Evolutionary conservation across 805 yeast genomes (phyloP), one percentile per base, ranked within the genome.

Genomic region (Danielozyma ontarioensis): DNA sequence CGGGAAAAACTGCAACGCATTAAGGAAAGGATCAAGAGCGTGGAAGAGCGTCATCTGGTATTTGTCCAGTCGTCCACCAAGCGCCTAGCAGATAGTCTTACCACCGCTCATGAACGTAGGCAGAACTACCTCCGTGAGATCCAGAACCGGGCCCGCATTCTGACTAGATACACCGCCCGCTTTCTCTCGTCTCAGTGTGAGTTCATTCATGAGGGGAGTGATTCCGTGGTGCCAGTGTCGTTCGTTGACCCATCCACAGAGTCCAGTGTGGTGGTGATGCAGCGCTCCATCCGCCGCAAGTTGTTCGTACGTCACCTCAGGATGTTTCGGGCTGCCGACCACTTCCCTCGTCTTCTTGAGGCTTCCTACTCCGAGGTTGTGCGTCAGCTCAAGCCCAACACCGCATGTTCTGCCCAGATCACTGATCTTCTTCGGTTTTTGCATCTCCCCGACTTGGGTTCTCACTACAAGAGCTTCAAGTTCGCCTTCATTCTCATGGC

Each of bases 401-500:
- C 22, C 8, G 8, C 22, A 10, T 10, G 6, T 10, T 10, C 10
- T 6, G 22, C 6, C 22, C 6, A 6, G 22, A 6, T 19, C 22
- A 10, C 6, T 19, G 22, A 6, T 19, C 8, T 19, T 10, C 10
- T 19, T 19, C 8, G 10, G 8, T 10, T 6, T 19, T 19, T 19
- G 22, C 22, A 19, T 6, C 22, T 19, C 6, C 22, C 22, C n/a
- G n/a, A n/a, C n/a, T n/a, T n/a, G 22, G 22, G 22, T 6, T 19
- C 22, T 10, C 22, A 10, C 8, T 10, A 10, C 22, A 19, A 6
- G 22, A n/a, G n/a, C n/a, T 19, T 19, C 22, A 19, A 19, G 22
- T 19, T 19, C 26, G 41, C 51, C 3, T 45, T 53, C 28, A 39
- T 48, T 2, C 35, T 55, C 34, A 27, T 52, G 3, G 31, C 39